Conservation (phyloP, 2,329 filamentous ascomycete genomes). For the Aspergillus sp. region DNA sequence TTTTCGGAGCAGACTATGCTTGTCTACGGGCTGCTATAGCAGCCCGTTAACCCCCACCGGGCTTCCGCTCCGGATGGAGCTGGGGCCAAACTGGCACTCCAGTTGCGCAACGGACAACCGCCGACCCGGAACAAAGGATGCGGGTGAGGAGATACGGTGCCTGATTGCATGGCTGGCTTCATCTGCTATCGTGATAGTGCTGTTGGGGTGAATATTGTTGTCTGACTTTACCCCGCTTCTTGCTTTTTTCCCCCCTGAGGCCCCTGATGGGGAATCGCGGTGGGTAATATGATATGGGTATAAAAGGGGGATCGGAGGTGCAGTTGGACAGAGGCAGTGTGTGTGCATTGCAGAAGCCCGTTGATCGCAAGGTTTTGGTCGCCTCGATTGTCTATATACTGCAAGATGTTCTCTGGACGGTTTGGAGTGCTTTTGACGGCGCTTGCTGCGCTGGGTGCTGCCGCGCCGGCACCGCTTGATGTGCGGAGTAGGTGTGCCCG, state of each 20-base stretch:
- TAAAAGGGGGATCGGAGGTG: background rate
- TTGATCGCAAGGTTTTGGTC: background rate
- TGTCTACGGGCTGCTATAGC: background rate
- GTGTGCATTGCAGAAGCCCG: background rate
- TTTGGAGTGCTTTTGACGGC: slow-evolving; percentile 7
- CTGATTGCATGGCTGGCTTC: background rate
- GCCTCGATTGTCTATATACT: background rate
- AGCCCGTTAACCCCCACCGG: background rate
- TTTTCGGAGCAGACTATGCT: background rate
- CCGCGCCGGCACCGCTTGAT: slow-evolving; percentile 12
- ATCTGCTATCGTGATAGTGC: background rate
- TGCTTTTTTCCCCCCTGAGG: background rate
- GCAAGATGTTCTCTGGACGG: slow-evolving; percentile 13
- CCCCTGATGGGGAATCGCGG: background rate
- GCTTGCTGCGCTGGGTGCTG: slow-evolving; percentile 9
- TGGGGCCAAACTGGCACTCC: background rate
- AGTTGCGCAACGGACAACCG: background rate
- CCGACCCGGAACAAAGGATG: background rate
- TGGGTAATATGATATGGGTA: background rate
- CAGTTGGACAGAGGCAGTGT: background rate
- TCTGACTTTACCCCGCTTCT: background rate
- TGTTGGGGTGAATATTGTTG: background rate
- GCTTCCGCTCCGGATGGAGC: background rate
- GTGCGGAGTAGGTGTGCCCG: slow-evolving; percentile 25
- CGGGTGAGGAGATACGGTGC: background rate